phyloP scores from a whole-genome alignment of 352 stramenopile genomes.

The Blastocystis sp. region DNA sequence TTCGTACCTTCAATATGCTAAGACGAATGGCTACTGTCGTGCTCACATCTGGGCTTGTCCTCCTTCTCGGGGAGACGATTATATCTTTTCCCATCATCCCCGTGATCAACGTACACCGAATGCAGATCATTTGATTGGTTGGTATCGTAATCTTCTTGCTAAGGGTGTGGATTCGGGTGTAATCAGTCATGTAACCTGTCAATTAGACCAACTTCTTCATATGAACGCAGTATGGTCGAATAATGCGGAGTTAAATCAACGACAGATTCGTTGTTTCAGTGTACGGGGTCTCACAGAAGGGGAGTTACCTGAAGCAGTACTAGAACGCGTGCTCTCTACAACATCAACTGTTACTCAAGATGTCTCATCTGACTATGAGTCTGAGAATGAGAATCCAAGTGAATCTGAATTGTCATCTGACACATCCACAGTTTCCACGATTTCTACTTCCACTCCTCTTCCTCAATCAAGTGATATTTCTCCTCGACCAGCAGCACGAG shows the following conservation, averaged over 20 bases:
- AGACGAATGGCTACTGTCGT: conserved; percentile 76
- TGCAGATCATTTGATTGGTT: conserved; percentile 74
- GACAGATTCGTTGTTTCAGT: background rate
- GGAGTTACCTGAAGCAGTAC: background rate
- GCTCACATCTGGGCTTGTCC: conserved; percentile 82
- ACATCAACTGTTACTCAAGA: background rate
- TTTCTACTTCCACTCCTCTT: background rate
- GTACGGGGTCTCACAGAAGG: background rate
- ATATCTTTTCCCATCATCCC: conserved; percentile 81
- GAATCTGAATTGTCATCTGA: background rate
- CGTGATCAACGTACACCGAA: conserved; percentile 82
- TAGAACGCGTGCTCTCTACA: conserved; percentile 7
- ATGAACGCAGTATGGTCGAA: conserved; percentile 8
- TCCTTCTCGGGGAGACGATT: conserved; percentile 77
- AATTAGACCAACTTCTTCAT: conserved; percentile 36
- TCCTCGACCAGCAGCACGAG: background rate
- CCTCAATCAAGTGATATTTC: background rate
- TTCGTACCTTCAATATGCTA: conserved; percentile 77
- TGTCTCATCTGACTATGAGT: background rate
- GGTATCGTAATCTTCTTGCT: conserved; percentile 76
- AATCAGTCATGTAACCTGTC: background rate
- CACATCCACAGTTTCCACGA: background rate
- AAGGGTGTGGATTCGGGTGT: background rate
- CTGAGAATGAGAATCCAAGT: background rate
- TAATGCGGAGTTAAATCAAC: background rate